Conservation (phyloP, 306 rosid genomes). For the Cicer pinnatifidum region DNA sequence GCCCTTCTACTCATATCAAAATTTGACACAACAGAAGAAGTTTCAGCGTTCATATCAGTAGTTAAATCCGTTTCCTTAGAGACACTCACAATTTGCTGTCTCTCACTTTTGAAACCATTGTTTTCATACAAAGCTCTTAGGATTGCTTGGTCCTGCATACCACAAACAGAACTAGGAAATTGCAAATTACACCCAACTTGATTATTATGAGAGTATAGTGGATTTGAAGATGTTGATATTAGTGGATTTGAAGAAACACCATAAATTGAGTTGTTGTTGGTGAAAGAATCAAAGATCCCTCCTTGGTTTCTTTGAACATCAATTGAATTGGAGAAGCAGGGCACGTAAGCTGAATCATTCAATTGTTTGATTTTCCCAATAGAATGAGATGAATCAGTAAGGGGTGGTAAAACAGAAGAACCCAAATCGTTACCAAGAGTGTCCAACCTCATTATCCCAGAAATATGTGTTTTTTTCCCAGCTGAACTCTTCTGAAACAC, state of each 20-base stretch:
- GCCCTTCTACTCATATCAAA: conserved; percentile 57
- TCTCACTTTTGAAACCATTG: conserved; percentile 66
- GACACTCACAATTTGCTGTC: conserved; percentile 52
- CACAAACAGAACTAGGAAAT: conserved; percentile 47
- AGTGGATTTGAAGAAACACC: conserved; percentile 50
- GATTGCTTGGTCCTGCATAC: conserved; percentile 59
- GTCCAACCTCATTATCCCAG: conserved; percentile 62
- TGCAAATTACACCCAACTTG: conserved; percentile 44
- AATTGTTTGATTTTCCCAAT: conserved; percentile 48
- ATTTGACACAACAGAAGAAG: conserved; percentile 64
- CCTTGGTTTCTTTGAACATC: conserved; percentile 66
- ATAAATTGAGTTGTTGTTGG: conserved; percentile 43
- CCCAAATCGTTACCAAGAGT: conserved; percentile 52
- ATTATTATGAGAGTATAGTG: conserved; percentile 48
- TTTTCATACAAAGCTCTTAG: conserved; percentile 64
- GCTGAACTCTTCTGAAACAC: conserved; percentile 77
- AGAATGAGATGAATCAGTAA: conserved; percentile 66
- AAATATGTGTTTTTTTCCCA: conserved; percentile 74
- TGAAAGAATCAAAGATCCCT: conserved; percentile 56
- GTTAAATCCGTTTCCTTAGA: conserved; percentile 69
- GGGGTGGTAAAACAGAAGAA: conserved; percentile 67
- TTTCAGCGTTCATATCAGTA: conserved; percentile 64
- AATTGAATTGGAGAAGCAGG: conserved; percentile 98
- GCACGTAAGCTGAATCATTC: conserved; percentile 74
- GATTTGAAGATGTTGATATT: conserved; percentile 46